Percentiles rank a stretch among this genome's conserved stretches.
Evolutionary conservation across 2,329 filamentous ascomycete species (phyloP).

Genomic region (Ceratocystis cubensis): DNA sequence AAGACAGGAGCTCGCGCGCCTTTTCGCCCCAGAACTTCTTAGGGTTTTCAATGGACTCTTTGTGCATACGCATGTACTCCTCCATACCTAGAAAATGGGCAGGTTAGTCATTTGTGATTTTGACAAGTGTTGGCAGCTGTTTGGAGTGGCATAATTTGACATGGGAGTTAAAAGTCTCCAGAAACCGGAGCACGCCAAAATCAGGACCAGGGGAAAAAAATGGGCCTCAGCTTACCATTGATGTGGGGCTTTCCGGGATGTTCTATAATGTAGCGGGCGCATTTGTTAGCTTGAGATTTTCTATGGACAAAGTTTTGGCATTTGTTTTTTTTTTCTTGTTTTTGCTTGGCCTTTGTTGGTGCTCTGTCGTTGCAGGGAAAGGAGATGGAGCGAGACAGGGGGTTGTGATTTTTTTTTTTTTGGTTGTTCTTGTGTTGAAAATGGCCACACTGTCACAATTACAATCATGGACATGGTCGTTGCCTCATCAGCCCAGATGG

Average conservation of each 20-base stretch:
- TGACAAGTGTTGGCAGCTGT: background rate
- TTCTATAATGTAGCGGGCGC: slow-evolving; percentile 35
- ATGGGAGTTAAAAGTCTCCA: background rate
- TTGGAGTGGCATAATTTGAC: background rate
- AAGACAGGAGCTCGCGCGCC: slow-evolving; percentile 80
- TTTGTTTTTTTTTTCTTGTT: background rate
- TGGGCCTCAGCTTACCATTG: slow-evolving; percentile 37
- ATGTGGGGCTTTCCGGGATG: slow-evolving; percentile 59
- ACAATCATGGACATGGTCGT: no score
- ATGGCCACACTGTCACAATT: no score
- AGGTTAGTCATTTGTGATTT: background rate
- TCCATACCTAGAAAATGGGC: slow-evolving; percentile 39
- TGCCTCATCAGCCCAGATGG: no score
- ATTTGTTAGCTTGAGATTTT: slow-evolving; percentile 27
- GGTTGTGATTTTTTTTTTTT: no score
- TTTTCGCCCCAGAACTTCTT: slow-evolving; percentile 78
- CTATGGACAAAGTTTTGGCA: slow-evolving; percentile 8
- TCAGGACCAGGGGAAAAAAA: slow-evolving; percentile 22
- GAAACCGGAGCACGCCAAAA: background rate
- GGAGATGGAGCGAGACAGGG: background rate
- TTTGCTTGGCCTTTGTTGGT: background rate
- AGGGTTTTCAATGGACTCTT: slow-evolving; percentile 81
- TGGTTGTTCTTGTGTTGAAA: no score
- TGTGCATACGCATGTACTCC: slow-evolving; percentile 55
- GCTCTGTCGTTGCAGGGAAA: background rate